Base-by-base conservation (phyloP, 1,139 yeast genomes). In the Blastobotrys elegans region DNA sequence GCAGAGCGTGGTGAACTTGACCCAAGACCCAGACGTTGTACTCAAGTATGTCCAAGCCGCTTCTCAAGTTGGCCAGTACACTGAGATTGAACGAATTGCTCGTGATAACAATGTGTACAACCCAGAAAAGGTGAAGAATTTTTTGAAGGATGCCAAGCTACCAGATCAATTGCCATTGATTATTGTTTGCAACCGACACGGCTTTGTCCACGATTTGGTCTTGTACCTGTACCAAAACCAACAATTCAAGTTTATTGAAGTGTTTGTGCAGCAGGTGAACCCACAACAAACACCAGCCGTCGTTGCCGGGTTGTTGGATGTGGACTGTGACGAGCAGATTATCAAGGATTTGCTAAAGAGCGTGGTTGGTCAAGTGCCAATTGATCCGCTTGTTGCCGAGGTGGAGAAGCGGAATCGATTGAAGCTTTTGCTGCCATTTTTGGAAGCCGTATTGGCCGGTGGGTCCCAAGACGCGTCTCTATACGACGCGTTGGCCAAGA, bases 61-160 rank as follows among this genome's bases (percentile, higher is more conserved):
- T 52, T 87, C 96, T 36, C 82, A 79, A 63, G 76, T 87, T 68
- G 90, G 90, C 54, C 98, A 94, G 72, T 76, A 79, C 64, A 85
- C 86, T 62, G 99, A 92, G 71, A 88, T 92, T 61, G 98, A 94
- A 73, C 82, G 98, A 67, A 80, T 92, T 56, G 97, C 90, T 45
- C 83, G 95, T 67, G 96, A 89, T 65, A 92, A 92, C 73, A 86
- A 82, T 58, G 92, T 87, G 52, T 94, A 90, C 70, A 92, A 89
- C 66, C 95, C 97, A 53, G 98, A 92, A 67, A 90, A 90, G 71
- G 97, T 94, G 51, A 94, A 92, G 74, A 94, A 92, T 72, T 92
- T 86, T 69, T 78, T 92, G 72, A 92, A 92, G 70, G 98, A 94
- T 67, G 88, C 90, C 56, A 82, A 87, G 63, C 77, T 92, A 57